A percentile compares a stretch with the other conserved stretches of the same genome.
Conservation (phyloP, 2,329 filamentous ascomycete genomes). For the Plectosphaerella cucumerina region DNA sequence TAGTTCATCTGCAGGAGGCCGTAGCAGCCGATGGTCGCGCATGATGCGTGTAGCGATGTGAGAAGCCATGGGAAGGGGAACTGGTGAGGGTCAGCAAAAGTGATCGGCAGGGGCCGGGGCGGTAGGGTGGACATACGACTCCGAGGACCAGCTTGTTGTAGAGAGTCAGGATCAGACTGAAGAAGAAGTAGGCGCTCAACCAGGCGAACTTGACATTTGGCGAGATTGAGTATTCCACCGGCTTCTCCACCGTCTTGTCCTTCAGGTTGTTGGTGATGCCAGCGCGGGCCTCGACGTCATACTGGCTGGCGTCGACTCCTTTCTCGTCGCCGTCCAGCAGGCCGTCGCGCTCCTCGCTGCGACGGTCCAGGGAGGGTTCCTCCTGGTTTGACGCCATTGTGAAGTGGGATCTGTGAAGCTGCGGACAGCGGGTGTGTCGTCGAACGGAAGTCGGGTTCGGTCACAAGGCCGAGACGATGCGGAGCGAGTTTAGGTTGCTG, state of each 20-base stretch:
- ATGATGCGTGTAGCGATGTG: slow-evolving; percentile 54
- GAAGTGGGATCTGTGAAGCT: not conserved
- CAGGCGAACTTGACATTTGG: slow-evolving; percentile 43
- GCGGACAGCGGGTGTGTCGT: too few relatives aligned
- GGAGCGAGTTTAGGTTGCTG: too few relatives aligned
- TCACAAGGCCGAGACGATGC: too few relatives aligned
- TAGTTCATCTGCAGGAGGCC: slow-evolving; percentile 46
- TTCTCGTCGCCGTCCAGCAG: slow-evolving; percentile 15
- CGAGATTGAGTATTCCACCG: slow-evolving; percentile 37
- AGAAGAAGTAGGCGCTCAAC: slow-evolving; percentile 48
- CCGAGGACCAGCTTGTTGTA: slow-evolving; percentile 57
- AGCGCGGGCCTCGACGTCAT: slow-evolving; percentile 12
- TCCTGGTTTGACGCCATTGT: slow-evolving; percentile 14
- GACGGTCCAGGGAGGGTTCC: slow-evolving; percentile 8
- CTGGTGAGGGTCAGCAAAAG: slow-evolving; percentile 24
- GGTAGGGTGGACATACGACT: slow-evolving; percentile 30
- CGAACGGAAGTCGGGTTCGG: too few relatives aligned
- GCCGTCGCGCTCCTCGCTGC: slow-evolving; percentile 14
- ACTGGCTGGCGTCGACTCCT: slow-evolving; percentile 8
- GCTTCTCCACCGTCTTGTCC: slow-evolving; percentile 5
- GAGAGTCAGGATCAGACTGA: slow-evolving; percentile 44
- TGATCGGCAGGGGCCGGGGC: slow-evolving; percentile 1
- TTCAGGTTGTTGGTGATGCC: slow-evolving; percentile 6
- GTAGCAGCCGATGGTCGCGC: slow-evolving; percentile 52
- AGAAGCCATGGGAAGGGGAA: slow-evolving; percentile 59